Evolutionary conservation across 768 basidiomycete genomes (phyloP).

Genomic region (Collybia mongolica): DNA sequence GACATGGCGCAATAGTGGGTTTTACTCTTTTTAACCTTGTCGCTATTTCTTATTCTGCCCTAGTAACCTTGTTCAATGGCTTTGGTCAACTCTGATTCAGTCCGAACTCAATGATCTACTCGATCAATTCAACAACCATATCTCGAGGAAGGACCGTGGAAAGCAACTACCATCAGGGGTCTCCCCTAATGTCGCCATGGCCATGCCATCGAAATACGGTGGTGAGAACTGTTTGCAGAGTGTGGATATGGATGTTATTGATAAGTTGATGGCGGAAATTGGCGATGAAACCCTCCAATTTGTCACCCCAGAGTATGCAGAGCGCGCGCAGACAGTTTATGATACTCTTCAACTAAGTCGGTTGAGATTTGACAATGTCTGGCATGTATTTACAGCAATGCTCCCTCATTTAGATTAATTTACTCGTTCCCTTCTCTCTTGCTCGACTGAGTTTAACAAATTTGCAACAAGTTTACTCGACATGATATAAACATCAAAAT

Average conservation of each 20-base stretch:
- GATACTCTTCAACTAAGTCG: not conserved
- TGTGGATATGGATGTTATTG: not conserved
- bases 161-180: not conserved
- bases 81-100: not conserved
- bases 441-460: no score
- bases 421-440: no score
- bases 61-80: conserved; percentile 19
- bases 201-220: not conserved
- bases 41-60: not conserved
- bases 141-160: conserved; percentile 6
- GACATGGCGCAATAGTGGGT: conserved; percentile 1
- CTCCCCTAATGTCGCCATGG: not conserved
- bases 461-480: no score
- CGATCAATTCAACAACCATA: conserved; percentile 19
- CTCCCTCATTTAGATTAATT: no score
- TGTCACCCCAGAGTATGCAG: no score
- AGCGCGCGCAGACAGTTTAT: conserved; percentile 1
- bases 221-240: not conserved
- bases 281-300: conserved; percentile 18
- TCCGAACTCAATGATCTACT: conserved; percentile 13
- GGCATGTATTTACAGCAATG: conserved; percentile 7
- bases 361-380: conserved; percentile 4
- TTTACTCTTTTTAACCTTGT: not conserved
- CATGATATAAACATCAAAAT: no score
- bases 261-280: conserved; percentile 16